Percentiles rank a stretch among this genome's conserved stretches.
Evolutionary conservation across 1,284 basidiomycete genomes (phyloP).

Genomic region (Coniferiporia sulphurascens): DNA sequence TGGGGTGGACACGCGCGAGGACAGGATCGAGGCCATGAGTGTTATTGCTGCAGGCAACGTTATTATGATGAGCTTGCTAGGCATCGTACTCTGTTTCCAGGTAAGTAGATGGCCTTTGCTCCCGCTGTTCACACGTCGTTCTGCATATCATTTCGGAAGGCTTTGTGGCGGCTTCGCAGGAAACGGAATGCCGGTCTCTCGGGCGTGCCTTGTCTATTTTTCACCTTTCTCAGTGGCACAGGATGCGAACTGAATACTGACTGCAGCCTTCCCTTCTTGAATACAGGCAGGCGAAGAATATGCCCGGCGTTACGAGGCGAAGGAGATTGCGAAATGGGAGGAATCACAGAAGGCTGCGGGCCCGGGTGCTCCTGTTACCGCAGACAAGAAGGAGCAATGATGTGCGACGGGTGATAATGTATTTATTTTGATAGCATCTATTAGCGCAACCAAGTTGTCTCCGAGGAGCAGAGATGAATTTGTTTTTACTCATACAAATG

Average conservation of each 20-base stretch:
- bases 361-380: conserved; percentile 7
- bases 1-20: conserved; percentile 52
- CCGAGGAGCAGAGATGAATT: not conserved
- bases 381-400: conserved; percentile 33
- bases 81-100: conserved; percentile 65
- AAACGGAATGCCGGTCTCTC: conserved; percentile 3
- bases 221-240: not conserved
- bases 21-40: conserved; percentile 72
- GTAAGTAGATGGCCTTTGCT: conserved; percentile 36
- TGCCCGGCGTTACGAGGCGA: conserved; percentile 63
- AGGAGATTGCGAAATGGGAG: conserved; percentile 48
- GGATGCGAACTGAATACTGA: not conserved
- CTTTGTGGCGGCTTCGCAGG: conserved; percentile 1
- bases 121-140: conserved; percentile 10
- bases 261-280: conserved; percentile 21
- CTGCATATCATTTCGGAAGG: not conserved
- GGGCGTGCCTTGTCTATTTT: not conserved
- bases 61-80: conserved; percentile 66
- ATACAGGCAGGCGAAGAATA: conserved; percentile 83
- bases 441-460: not conserved
- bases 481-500: not conserved
- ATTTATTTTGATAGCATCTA: not conserved
- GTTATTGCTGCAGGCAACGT: conserved; percentile 82
- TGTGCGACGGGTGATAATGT: not conserved
- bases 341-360: conserved; percentile 24